These are phyloP conservation scores for Yarrowia galli DNA, from an alignment of 1,139 yeast species.

Conservation along the genomic window DNA sequence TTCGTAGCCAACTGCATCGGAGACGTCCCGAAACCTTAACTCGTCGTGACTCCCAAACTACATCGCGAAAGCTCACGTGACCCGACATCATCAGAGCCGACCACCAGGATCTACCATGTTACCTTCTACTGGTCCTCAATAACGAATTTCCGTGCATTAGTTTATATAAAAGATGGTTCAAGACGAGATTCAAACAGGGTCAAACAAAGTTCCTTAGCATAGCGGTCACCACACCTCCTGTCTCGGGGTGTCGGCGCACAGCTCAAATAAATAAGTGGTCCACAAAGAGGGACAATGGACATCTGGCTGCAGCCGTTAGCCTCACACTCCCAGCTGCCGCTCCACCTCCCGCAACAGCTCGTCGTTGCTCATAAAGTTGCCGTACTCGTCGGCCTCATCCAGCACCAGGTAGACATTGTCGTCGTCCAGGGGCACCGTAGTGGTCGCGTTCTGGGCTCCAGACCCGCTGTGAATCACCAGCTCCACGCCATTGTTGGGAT, in stretches of 20 bases:
- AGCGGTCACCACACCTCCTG: conserved; percentile 6
- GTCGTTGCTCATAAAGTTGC: conserved; percentile 29
- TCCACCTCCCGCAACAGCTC: conserved; percentile 28
- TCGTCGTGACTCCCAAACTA: neutral
- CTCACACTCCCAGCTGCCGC: conserved; percentile 7
- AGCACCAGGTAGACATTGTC: conserved; percentile 22
- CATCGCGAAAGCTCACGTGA: conserved; percentile 11
- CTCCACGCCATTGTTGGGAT: conserved; percentile 39
- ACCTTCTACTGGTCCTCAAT: neutral
- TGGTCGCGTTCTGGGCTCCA: neutral
- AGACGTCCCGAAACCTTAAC: neutral
- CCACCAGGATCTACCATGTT: too few species aligned
- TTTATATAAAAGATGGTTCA: conserved; percentile 29
- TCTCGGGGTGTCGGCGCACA: neutral
- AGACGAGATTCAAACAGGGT: conserved; percentile 12
- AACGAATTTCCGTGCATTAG: conserved; percentile 26
- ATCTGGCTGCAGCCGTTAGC: neutral
- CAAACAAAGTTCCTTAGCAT: conserved; percentile 22
- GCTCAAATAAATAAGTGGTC: too few species aligned
- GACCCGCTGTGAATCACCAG: conserved; percentile 34
- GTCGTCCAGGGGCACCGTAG: conserved; percentile 17
- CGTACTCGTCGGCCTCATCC: conserved; percentile 34
- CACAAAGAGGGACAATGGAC: too few species aligned
- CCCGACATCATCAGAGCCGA: neutral
- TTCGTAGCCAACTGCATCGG: neutral